Base-by-base conservation (phyloP, 2,329 filamentous ascomycete genomes). In the Alternaria rosae region DNA sequence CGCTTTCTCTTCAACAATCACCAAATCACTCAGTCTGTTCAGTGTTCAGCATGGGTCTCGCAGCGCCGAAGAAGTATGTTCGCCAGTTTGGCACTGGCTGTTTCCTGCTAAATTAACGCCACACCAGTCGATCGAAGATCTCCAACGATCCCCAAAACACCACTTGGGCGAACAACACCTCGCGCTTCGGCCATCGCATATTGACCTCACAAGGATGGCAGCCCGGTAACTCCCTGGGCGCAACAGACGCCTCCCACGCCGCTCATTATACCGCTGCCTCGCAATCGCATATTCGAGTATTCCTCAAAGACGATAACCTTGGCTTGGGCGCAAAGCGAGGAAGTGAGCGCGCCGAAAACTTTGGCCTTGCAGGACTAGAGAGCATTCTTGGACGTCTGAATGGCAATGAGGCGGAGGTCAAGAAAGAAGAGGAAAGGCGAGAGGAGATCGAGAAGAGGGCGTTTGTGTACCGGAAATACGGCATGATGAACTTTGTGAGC, bases 131-230 rank as follows among this genome's bases (percentile, higher is more conserved):
- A 71, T 85, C 85, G 50, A 97, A 94, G 82, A 89, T 98, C 76
- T 91, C 91, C 69, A 86, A 91, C 77, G 95, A 99, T 81, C 95
- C 95, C 8, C 97, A 98, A 82, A 99, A 98, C 80, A 97, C 92
- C 50, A 89, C 88, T 85, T 99, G 95, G 95, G 89, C 91, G 59
- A 89, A 90, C 73, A 91, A 94, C 77, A 92, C 91, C 67, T 87
- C 86, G 59, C 90, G 89, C 56, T 98, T 95, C 78, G 95, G 95
- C 70, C 94, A 97, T 79, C 92, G 89, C 76, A 94, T 98, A 70
- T 89, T 99, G 75, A 88, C 90, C 52, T 85, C 91, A 15, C 93
- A 97, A 74, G 95, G 95, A 67, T 99, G 95, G 95, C 87, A 90
- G 64, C 93, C 94, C 0, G 95, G 95, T 35, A 86, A 91, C 68